Base-by-base conservation (phyloP, 192 early-diverging fungal species). In the Backusella sp. region DNA sequence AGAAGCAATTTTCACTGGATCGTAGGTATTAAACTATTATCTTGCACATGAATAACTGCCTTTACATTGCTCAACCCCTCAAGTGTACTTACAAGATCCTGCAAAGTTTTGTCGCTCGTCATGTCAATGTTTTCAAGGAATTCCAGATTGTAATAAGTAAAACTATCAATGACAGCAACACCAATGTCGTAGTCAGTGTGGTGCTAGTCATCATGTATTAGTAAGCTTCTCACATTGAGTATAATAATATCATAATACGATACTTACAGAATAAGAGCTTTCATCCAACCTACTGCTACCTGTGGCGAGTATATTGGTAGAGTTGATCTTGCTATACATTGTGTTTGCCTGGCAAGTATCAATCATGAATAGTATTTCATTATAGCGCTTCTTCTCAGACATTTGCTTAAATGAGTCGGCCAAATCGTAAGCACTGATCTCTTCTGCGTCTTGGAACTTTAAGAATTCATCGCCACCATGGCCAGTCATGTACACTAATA, bases 301-400 rank as follows among this genome's bases (percentile, higher is more conserved):
- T 11, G 96, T 95, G 68, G 96, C 93, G 34, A 99, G 74, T 14
- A 99, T 92, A 79, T 98, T 97, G 11, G 97, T 96, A 19, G 97
- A 95, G 66, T 95, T 91, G 66, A 99, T 94, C 77, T 93, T 91
- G 79, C 89, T 90, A 73, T 93, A 99, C 95, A 99, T 96, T 9
- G 97, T 96, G 74, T 96, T 96, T 6, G 98, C 98, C 83, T 99
- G 98, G 74, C 98, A 99, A 0, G 98, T 99, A 79, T 99, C 98
- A 67, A 97, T 94, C 88, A 99, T 94, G 82, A 99, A 98, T 74
- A 99, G 87, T n/a, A 99, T 92, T 86, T 99, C 98, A 79, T 96
- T 91, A 83, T 99, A 99, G 79, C 77, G 84, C 79, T 92, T 90
- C 83, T 98, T 97, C 85, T 99, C 96, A 82, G 90, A 92, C 98